These are phyloP conservation scores for Penicillium psychrofluorescens DNA, from an alignment of 495 filamentous ascomycete genomes.

Conservation along the genomic window DNA sequence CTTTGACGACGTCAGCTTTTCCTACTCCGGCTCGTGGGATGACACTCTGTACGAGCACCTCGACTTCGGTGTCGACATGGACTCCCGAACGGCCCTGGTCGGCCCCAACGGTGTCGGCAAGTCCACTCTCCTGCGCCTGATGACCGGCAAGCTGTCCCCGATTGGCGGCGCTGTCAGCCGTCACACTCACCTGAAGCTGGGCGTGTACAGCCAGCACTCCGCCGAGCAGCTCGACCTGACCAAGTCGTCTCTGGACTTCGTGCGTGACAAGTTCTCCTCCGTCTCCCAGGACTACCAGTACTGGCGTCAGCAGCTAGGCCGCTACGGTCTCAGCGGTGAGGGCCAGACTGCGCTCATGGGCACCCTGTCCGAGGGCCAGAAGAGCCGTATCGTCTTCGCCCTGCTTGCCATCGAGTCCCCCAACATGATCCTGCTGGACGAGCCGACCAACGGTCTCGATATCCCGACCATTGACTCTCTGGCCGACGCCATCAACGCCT, in stretches of 20 bases:
- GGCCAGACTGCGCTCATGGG: slow-evolving; percentile 96
- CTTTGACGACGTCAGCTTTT: slow-evolving; percentile 96
- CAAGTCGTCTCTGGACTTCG: slow-evolving; percentile 96
- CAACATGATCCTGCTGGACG: slow-evolving; percentile 97
- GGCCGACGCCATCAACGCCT: slow-evolving; percentile 96
- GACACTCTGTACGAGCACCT: slow-evolving; percentile 95
- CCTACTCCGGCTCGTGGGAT: slow-evolving; percentile 81
- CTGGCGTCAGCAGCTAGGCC: slow-evolving; percentile 95
- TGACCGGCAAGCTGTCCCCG: slow-evolving; percentile 92
- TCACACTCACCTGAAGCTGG: slow-evolving; percentile 97
- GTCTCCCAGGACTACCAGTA: slow-evolving; percentile 98
- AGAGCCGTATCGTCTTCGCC: slow-evolving; percentile 95
- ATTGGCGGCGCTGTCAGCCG: slow-evolving; percentile 74
- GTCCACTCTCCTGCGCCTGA: slow-evolving; percentile 93
- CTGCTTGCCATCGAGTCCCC: slow-evolving; percentile 91
- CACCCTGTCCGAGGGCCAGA: slow-evolving; percentile 95
- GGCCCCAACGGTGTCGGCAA: slow-evolving; percentile 99
- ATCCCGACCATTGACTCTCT: slow-evolving; percentile 97
- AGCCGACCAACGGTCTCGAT: slow-evolving; percentile 98
- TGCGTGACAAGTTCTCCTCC: slow-evolving; percentile 84
- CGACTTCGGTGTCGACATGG: slow-evolving; percentile 99
- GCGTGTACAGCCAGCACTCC: slow-evolving; percentile 96
- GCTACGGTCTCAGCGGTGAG: slow-evolving; percentile 86
- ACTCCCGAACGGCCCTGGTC: slow-evolving; percentile 92
- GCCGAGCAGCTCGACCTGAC: slow-evolving; percentile 97